phyloP scores from a whole-genome alignment of 345 rosid species.

The Draba incana region DNA sequence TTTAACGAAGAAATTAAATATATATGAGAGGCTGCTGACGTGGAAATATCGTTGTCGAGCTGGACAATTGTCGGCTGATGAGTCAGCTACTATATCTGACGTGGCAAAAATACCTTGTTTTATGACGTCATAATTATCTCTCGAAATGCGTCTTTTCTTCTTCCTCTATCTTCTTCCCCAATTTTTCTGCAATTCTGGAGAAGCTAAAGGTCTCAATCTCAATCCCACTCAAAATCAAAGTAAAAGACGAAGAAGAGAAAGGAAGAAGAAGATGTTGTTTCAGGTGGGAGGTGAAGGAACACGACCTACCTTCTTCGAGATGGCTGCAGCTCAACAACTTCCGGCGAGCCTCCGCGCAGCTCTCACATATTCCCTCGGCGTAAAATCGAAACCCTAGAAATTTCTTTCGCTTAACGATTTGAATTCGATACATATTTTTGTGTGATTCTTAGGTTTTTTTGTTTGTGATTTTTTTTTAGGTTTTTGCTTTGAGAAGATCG shows the following conservation, averaged over 20 bases:
- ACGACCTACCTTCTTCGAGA: conserved; percentile 99
- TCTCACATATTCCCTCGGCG: conserved; percentile 92
- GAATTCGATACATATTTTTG: neutral
- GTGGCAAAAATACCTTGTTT: conserved; percentile 5
- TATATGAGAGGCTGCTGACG: neutral
- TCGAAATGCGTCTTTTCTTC: conserved; percentile 34
- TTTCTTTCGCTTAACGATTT: neutral
- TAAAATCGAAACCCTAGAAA: conserved; percentile 38
- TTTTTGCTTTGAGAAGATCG: conserved; percentile 90
- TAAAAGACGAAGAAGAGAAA: neutral
- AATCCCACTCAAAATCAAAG: conserved; percentile 2
- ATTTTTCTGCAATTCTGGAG: conserved; percentile 41
- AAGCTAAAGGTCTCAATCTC: conserved; percentile 30
- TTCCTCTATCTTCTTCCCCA: conserved; percentile 25
- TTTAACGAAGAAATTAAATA: neutral
- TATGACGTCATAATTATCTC: conserved; percentile 23
- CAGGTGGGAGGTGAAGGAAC: conserved; percentile 99
- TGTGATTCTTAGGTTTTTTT: neutral
- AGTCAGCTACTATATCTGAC: conserved; percentile 29
- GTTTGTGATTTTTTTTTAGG: conserved; percentile 49
- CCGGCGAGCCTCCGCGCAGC: conserved; percentile 98
- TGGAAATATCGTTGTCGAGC: conserved; percentile 19
- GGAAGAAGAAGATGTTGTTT: conserved; percentile 68
- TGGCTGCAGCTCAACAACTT: conserved; percentile 99
- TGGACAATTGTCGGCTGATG: conserved; percentile 34